phyloP scores from a whole-genome alignment of 768 basidiomycete genomes.

The Hemileccinum impolitum region DNA sequence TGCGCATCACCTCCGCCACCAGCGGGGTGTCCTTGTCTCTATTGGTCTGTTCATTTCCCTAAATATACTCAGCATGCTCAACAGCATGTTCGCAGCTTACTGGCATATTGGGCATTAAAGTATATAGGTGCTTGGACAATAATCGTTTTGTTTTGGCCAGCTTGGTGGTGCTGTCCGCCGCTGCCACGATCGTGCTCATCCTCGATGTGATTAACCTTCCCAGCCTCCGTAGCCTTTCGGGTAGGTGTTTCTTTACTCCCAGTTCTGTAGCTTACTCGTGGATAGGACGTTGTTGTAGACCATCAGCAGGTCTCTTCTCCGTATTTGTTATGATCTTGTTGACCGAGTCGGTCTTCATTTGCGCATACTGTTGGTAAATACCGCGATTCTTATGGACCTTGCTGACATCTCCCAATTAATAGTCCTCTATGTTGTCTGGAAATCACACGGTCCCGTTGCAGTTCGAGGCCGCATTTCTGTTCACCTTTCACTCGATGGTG shows the following conservation, averaged over 20 bases:
- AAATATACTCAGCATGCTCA: background rate
- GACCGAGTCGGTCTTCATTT: slow-evolving; percentile 55
- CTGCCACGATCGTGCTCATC: slow-evolving; percentile 40
- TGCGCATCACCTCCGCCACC: slow-evolving; percentile 36
- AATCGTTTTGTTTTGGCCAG: slow-evolving; percentile 49
- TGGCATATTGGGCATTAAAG: slow-evolving; percentile 63
- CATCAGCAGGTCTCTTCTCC: slow-evolving; percentile 30
- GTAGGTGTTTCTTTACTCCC: slow-evolving; percentile 25
- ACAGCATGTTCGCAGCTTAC: slow-evolving; percentile 41
- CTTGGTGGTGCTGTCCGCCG: slow-evolving; percentile 41
- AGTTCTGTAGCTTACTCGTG: background rate
- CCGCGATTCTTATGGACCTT: background rate
- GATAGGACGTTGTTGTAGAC: slow-evolving; percentile 48
- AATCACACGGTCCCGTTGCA: slow-evolving; percentile 45
- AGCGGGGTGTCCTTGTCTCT: slow-evolving; percentile 39
- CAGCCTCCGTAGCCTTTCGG: slow-evolving; percentile 45
- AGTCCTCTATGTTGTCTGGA: slow-evolving; percentile 59
- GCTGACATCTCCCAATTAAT: slow-evolving; percentile 9
- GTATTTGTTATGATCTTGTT: slow-evolving; percentile 49
- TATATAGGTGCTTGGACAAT: slow-evolving; percentile 60
- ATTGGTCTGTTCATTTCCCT: slow-evolving; percentile 30
- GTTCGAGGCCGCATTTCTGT: slow-evolving; percentile 57
- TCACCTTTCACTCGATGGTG: slow-evolving; percentile 42
- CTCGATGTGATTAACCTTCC: slow-evolving; percentile 39
- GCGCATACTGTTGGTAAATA: slow-evolving; percentile 51